phyloP scores from a whole-genome alignment of 192 early-diverging fungal genomes.

The Coemansia sp. region DNA sequence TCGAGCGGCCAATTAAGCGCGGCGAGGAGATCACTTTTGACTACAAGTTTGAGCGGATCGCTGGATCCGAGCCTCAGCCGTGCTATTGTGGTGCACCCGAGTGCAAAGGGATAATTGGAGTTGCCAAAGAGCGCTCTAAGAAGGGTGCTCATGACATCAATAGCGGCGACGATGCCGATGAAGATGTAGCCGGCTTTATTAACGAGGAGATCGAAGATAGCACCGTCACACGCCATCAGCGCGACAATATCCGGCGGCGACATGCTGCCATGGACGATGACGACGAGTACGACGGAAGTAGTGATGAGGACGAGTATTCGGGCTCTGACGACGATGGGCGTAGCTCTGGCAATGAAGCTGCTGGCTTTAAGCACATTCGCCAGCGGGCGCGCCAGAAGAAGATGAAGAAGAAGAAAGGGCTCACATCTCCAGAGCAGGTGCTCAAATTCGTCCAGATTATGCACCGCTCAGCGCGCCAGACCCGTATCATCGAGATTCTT shows the following conservation, averaged over 20 bases:
- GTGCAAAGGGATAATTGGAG: constrained; percentile 92
- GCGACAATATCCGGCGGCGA: constrained; percentile 58
- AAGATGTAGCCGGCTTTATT: constrained; percentile 57
- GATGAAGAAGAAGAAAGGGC: constrained; percentile 40
- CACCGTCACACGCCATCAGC: constrained; percentile 55
- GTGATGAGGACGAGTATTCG: constrained; percentile 42
- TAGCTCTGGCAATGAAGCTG: constrained; percentile 9
- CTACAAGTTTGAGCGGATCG: constrained; percentile 92
- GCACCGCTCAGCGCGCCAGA: constrained; percentile 61
- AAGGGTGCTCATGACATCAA: constrained; percentile 1
- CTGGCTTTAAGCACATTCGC: constrained; percentile 36
- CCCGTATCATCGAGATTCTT: constrained; percentile 57
- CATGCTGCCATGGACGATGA: constrained; percentile 53
- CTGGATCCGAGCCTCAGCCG: constrained; percentile 79
- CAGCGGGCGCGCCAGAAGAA: constrained; percentile 27
- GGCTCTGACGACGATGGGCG: constrained; percentile 21
- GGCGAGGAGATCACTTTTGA: constrained; percentile 97
- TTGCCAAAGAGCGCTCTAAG: constrained; percentile 60
- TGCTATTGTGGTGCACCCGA: constrained; percentile 89
- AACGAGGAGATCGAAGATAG: constrained; percentile 60
- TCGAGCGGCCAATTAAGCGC: constrained; percentile 68
- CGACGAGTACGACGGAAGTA: constrained; percentile 51
- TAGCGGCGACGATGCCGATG: constrained; percentile 44
- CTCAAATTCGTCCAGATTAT: constrained; percentile 73
- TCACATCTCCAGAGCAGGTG: constrained; percentile 72